Conservation (phyloP, 306 rosid genomes). For the Leucaena leucocephala region DNA sequence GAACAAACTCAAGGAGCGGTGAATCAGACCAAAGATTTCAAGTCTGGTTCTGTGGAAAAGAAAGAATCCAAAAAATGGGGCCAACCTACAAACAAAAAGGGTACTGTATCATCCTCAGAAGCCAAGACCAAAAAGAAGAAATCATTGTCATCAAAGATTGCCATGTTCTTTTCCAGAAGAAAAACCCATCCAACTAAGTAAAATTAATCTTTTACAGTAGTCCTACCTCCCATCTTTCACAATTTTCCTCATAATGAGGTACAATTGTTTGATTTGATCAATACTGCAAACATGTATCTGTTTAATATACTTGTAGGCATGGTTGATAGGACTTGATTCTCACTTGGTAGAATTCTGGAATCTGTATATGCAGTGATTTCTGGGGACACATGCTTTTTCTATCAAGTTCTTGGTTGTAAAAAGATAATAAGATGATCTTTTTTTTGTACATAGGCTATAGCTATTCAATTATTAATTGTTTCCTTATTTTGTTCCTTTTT, state of each 20-base stretch:
- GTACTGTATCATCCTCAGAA: not conserved
- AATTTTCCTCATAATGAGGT: not conserved
- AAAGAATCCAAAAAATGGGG: not conserved
- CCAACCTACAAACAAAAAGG: not conserved
- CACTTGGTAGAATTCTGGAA: not conserved
- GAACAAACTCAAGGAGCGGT: not conserved
- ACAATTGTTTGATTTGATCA: constrained; percentile 3
- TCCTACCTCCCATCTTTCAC: constrained; percentile 14
- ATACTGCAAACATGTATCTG: not conserved
- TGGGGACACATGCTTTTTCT: not conserved
- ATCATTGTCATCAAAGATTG: not conserved
- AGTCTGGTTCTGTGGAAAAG: not conserved
- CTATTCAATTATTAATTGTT: not conserved
- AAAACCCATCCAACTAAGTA: constrained; percentile 13
- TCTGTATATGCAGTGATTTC: constrained; percentile 8
- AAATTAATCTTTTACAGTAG: constrained; percentile 5
- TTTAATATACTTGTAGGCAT: constrained; percentile 8
- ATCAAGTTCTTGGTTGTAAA: constrained; percentile 5
- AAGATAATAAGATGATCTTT: not conserved
- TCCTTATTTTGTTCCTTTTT: not conserved
- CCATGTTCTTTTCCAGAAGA: not conserved
- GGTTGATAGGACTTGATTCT: constrained; percentile 13
- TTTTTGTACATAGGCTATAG: not conserved
- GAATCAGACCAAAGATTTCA: not conserved
- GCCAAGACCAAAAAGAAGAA: not conserved